Conservation (phyloP, 2,329 filamentous ascomycete genomes). For the Penicillium brevicompactum region DNA sequence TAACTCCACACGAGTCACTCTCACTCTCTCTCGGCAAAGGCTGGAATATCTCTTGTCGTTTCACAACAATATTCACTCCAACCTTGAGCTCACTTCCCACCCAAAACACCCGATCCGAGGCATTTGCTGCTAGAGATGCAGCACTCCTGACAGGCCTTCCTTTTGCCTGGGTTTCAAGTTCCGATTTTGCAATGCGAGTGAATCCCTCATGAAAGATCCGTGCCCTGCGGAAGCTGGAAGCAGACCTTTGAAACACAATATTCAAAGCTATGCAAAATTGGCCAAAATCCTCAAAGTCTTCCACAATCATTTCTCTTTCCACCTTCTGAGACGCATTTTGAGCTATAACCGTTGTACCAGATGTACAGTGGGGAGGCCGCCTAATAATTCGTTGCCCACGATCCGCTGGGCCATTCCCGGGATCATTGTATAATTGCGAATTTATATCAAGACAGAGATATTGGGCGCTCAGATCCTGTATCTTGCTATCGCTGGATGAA, state of each 20-base stretch:
- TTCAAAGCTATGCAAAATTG: background rate
- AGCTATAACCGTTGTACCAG: background rate
- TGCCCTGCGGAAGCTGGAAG: background rate
- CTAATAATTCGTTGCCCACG: background rate
- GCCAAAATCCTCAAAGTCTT: background rate
- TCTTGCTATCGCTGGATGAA: background rate
- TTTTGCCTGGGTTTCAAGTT: background rate
- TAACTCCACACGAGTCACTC: background rate
- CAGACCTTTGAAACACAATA: background rate
- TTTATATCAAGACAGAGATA: background rate
- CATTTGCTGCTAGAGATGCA: background rate
- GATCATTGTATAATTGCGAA: background rate
- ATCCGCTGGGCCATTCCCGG: background rate
- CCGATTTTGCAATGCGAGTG: background rate
- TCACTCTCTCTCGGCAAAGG: background rate
- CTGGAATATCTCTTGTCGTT: background rate
- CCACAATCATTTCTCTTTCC: background rate
- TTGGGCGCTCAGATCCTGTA: background rate
- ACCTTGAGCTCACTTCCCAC: background rate
- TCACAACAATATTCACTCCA: background rate
- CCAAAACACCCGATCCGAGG: background rate
- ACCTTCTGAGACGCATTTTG: background rate
- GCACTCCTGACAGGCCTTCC: background rate
- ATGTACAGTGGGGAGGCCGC: background rate
- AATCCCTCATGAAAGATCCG: background rate